phyloP scores from a whole-genome alignment of 1,139 yeast species.

The Lodderomyces margitis region DNA sequence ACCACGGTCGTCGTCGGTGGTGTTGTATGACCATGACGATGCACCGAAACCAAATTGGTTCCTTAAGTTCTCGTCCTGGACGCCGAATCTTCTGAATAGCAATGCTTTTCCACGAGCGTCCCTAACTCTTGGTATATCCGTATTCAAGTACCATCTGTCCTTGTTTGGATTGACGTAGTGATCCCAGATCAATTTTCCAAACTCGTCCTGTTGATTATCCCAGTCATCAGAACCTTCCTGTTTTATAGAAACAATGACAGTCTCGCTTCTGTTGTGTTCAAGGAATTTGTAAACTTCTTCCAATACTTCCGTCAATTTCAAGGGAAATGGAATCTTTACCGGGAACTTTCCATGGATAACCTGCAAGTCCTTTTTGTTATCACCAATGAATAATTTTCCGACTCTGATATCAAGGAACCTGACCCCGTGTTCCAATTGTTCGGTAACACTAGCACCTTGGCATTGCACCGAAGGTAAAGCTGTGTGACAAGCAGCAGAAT shows the following conservation, averaged over 20 bases:
- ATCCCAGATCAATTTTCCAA: slow-evolving; percentile 64
- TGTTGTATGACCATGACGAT: slow-evolving; percentile 64
- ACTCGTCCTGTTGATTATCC: slow-evolving; percentile 63
- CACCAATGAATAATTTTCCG: slow-evolving; percentile 55
- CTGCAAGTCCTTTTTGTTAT: slow-evolving; percentile 47
- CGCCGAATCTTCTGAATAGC: slow-evolving; percentile 71
- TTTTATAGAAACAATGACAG: slow-evolving; percentile 66
- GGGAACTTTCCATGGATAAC: slow-evolving; percentile 80
- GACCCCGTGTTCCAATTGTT: slow-evolving; percentile 70
- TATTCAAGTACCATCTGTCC: slow-evolving; percentile 61
- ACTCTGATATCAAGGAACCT: slow-evolving; percentile 70
- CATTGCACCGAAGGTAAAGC: slow-evolving; percentile 80
- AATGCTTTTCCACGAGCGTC: slow-evolving; percentile 67
- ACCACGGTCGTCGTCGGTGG: slow-evolving; percentile 65
- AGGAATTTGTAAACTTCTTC: slow-evolving; percentile 62
- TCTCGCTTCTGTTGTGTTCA: slow-evolving; percentile 51
- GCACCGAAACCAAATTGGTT: slow-evolving; percentile 66
- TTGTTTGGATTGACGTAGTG: slow-evolving; percentile 49
- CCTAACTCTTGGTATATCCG: slow-evolving; percentile 55
- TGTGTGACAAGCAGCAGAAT: slow-evolving; percentile 71
- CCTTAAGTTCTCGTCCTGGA: slow-evolving; percentile 43
- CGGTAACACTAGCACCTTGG: slow-evolving; percentile 60
- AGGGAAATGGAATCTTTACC: slow-evolving; percentile 60
- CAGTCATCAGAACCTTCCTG: slow-evolving; percentile 72
- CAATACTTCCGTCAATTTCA: slow-evolving; percentile 45